These are phyloP conservation scores for Hygrophorus pudorinus DNA, from an alignment of 768 basidiomycete genomes.

Conservation along the genomic window DNA sequence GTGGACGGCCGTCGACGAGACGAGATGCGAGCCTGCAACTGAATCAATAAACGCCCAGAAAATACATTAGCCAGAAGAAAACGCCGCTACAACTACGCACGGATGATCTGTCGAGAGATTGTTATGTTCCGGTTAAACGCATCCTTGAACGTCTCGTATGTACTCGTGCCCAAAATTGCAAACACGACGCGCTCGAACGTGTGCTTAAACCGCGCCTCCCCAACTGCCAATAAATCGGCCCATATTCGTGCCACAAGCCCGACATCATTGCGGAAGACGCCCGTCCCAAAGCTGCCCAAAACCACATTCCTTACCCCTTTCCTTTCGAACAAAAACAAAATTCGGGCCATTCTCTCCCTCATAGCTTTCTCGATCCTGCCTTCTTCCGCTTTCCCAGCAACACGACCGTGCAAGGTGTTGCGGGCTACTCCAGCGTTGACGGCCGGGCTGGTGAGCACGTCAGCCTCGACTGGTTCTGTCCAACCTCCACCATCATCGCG, in stretches of 20 bases:
- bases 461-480: slow-evolving; percentile 46
- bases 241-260: slow-evolving; percentile 50
- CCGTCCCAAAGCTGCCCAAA: slow-evolving; percentile 70
- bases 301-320: slow-evolving; percentile 51
- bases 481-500: slow-evolving; percentile 53
- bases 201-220: slow-evolving; percentile 41
- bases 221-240: slow-evolving; percentile 44
- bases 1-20: too few relatives aligned
- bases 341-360: slow-evolving; percentile 62
- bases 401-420: slow-evolving; percentile 13
- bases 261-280: slow-evolving; percentile 63
- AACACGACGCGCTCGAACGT: slow-evolving; percentile 59
- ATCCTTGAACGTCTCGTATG: slow-evolving; percentile 24
- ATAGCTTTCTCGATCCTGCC: slow-evolving; percentile 42
- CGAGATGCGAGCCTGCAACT: too few relatives aligned
- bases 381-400: slow-evolving; percentile 20
- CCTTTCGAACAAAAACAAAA: slow-evolving; percentile 55
- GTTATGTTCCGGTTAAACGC: slow-evolving; percentile 8
- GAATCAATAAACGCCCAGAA: too few relatives aligned
- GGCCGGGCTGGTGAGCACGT: slow-evolving; percentile 64
- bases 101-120: too few relatives aligned
- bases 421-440: slow-evolving; percentile 54
- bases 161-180: slow-evolving; percentile 47
- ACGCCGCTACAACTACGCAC: too few relatives aligned
- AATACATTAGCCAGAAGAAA: too few relatives aligned